Percentiles rank a stretch among this genome's conserved stretches.
Conservation (phyloP, 129 eudicot species). For the Saposhnikovia divaricata region DNA sequence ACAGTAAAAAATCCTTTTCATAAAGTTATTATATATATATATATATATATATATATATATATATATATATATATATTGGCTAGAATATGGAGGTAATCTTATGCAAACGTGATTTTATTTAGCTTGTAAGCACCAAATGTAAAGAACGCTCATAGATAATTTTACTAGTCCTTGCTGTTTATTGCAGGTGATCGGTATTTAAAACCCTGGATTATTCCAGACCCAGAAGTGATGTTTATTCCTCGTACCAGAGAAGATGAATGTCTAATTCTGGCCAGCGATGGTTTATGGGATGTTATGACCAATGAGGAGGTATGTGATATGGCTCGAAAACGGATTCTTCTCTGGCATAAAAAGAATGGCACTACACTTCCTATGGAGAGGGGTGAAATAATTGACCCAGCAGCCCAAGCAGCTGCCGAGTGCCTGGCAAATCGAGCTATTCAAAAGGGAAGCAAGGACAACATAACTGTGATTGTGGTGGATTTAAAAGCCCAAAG, state of each 20-base stretch:
- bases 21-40: too few relatives aligned
- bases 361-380: slow-evolving; percentile 33
- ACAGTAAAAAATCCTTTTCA: background rate
- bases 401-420: slow-evolving; percentile 82
- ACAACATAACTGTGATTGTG: slow-evolving; percentile 68
- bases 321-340: slow-evolving; percentile 62
- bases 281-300: slow-evolving; percentile 87
- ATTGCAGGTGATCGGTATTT: slow-evolving; percentile 66
- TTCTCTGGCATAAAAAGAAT: slow-evolving; percentile 69
- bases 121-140: background rate
- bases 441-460: slow-evolving; percentile 77
- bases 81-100: too few relatives aligned
- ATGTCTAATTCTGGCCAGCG: slow-evolving; percentile 77
- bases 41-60: too few relatives aligned
- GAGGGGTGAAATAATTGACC: slow-evolving; percentile 65
- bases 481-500: slow-evolving; percentile 76
- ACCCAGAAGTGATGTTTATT: slow-evolving; percentile 72
- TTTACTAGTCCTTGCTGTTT: background rate
- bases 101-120: background rate
- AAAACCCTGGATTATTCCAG: slow-evolving; percentile 84
- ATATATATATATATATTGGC: too few relatives aligned
- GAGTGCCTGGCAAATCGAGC: slow-evolving; percentile 72
- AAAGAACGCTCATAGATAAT: background rate
- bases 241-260: slow-evolving; percentile 71
- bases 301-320: slow-evolving; percentile 75